phyloP scores from a whole-genome alignment of 305 asterid genomes.

The Plantago lanceolata region DNA sequence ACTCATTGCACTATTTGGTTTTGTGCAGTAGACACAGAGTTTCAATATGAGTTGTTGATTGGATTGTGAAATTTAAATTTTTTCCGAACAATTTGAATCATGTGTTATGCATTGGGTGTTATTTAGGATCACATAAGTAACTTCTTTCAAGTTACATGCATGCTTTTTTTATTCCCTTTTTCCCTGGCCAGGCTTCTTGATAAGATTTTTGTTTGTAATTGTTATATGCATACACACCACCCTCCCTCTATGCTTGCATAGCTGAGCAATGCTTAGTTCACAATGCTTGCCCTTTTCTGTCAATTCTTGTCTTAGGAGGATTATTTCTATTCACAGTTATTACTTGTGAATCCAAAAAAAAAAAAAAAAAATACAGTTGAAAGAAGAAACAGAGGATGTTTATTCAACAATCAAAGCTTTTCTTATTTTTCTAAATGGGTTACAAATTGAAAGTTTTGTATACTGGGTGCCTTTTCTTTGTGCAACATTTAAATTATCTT shows the following conservation, averaged over 20 bases:
- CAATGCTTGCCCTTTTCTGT: no score
- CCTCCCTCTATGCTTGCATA: no score
- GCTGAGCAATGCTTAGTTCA: no score
- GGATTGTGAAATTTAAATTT: slow-evolving; percentile 14
- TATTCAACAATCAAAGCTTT: no score
- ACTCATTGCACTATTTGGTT: slow-evolving; percentile 91
- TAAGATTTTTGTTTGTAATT: no score
- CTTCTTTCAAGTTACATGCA: slow-evolving; percentile 21
- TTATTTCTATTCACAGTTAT: not conserved
- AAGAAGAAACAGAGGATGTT: not conserved
- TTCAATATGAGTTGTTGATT: slow-evolving; percentile 77
- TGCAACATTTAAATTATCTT: not conserved
- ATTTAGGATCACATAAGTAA: slow-evolving; percentile 10
- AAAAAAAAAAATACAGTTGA: not conserved
- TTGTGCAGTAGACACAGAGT: slow-evolving; percentile 91
- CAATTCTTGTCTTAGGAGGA: not conserved
- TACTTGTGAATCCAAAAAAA: not conserved
- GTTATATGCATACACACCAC: no score
- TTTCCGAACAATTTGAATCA: slow-evolving; percentile 16
- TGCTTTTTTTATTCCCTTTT: slow-evolving; percentile 33
- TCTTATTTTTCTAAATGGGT: not conserved
- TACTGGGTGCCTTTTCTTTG: no score
- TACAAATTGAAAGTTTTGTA: not conserved
- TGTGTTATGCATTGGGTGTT: slow-evolving; percentile 9
- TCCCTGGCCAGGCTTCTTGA: not conserved